Conservation (phyloP, 2,329 filamentous ascomycete genomes). For the Endocalyx cinctus region DNA sequence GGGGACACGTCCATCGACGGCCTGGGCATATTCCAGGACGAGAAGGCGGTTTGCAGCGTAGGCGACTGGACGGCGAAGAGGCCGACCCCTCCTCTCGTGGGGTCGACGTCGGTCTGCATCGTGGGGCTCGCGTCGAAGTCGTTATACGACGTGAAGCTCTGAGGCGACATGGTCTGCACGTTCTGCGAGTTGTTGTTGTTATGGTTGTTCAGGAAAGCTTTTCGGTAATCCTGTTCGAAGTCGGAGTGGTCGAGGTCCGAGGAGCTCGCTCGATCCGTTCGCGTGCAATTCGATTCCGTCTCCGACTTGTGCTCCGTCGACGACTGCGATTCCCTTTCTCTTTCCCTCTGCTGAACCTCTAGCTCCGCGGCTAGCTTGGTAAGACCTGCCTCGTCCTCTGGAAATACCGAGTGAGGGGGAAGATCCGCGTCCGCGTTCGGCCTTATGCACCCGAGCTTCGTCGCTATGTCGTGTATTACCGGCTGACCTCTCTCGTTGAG, state of each 20-base stretch:
- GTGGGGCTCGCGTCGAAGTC: constrained; percentile 33
- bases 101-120: constrained; percentile 23
- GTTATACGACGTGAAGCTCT: constrained; percentile 43
- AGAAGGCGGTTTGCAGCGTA: constrained; percentile 23
- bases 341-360: constrained; percentile 40
- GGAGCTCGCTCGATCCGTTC: constrained; percentile 47
- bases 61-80: constrained; percentile 26
- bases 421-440: constrained; percentile 58
- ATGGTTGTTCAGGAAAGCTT: constrained; percentile 38
- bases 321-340: constrained; percentile 26
- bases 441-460: constrained; percentile 59
- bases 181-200: constrained; percentile 31
- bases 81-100: constrained; percentile 16
- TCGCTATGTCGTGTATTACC: constrained; percentile 61
- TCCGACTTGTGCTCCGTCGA: constrained; percentile 29
- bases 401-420: constrained; percentile 54
- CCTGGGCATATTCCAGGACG: constrained; percentile 30
- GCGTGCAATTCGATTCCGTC: constrained; percentile 30
- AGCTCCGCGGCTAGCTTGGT: constrained; percentile 52
- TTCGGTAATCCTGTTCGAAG: constrained; percentile 51
- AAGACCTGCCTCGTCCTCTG: constrained; percentile 56
- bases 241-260: constrained; percentile 53
- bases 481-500: constrained; percentile 59
- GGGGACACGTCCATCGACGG: constrained; percentile 33
- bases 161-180: constrained; percentile 47